Evolutionary conservation across 768 basidiomycete species (phyloP), one percentile per base, ranked within the genome.

Genomic region (Pleurotus cornucopiae): DNA sequence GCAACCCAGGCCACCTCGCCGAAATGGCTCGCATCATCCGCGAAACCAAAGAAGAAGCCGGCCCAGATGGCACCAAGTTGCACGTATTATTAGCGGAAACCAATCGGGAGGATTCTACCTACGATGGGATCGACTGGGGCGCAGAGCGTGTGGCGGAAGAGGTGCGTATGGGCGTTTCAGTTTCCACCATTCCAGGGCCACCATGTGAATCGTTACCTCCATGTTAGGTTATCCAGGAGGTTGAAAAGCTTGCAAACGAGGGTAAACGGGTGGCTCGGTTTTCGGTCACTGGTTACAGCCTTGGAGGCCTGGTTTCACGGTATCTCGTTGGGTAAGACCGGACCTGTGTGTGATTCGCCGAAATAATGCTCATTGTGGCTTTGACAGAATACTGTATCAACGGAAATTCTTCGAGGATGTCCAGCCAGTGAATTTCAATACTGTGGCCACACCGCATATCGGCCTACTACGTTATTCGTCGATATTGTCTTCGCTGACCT

Each of bases 241-340:
- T 89, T 6, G 67, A 76, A 48, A 72, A 76, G 44, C 70, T 91
- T 13, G 73, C 81, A 59, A 58, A 67, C 14, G 73, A 80, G 12
- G 85, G 82, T 5, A 77, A 75, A 59, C 77, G 67, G 13, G 88
- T 94, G 4, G 79, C 78, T 57, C 79, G 80, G 30, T 86, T 94
- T 63, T 91, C 88, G 9, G 73, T 88, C 4, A 83, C 81, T 2
- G 93, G 93, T 1, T 94, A 95, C 68, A 77, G 76, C 59, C 76
- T 95, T 9, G 94, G 94, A 1, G 94, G 94, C 0, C 76, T 95
- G 2, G 73, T 95, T 6, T 82, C 88, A 13, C 85, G 93, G 13
- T 94, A 92, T 67, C 77, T 86, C 39, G 72, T 93, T 49, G 91
- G 88, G 79, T 83, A 57, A 62, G 75, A 34, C 67, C 34, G 23